Conservation (phyloP, 192 early-diverging fungal genomes). For the Entophlyctis luteolus region DNA sequence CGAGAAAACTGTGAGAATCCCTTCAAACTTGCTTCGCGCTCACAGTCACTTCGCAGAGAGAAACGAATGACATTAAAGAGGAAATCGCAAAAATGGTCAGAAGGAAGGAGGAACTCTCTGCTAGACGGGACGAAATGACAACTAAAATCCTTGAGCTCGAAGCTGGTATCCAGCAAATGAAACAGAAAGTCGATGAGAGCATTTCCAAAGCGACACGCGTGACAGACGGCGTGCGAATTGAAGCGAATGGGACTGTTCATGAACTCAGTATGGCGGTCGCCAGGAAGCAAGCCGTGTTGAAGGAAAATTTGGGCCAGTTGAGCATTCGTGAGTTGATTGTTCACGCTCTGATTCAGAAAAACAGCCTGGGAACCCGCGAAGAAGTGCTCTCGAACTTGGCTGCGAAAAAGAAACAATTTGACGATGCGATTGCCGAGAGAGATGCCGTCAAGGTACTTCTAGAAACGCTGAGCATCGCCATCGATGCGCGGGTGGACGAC, state of each 20-base stretch:
- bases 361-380: constrained; percentile 5
- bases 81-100: no score
- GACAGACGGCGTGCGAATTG: constrained; percentile 8
- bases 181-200: neutral
- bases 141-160: neutral
- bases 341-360: neutral
- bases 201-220: neutral
- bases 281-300: neutral
- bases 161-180: neutral
- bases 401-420: neutral
- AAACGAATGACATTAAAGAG: neutral
- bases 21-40: neutral
- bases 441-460: constrained; percentile 3
- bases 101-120: neutral
- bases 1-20: neutral
- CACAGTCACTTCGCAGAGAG: neutral
- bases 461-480: constrained; percentile 46
- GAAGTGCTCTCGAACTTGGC: neutral
- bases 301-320: constrained; percentile 13
- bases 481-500: constrained; percentile 54
- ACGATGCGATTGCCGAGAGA: constrained; percentile 26
- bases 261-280: neutral
- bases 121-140: neutral
- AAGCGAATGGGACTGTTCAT: neutral
- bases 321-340: neutral